Base-by-base conservation (phyloP, 1,139 yeast species). In the Candida dubliniensis region DNA sequence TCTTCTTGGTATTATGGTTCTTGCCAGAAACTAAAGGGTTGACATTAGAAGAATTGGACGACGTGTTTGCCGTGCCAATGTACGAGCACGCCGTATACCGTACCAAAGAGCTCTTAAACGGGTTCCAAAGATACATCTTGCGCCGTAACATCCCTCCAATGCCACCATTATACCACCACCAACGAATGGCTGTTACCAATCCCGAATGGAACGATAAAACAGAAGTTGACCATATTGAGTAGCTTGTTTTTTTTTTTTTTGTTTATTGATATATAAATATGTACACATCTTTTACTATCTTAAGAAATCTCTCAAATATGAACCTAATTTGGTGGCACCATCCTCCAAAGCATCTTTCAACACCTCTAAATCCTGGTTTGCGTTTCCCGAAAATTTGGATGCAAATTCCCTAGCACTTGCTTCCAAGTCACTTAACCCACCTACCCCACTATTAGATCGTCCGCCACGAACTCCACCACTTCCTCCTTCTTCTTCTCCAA, bases 261-360 rank as follows among this genome's bases (percentile, higher is more conserved):
- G 12, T 34, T 24, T 34, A 10, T 15, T 34, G 24, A 11, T 25
- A 35, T 35, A 7, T 12, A 23, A 3, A 24, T 35, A 35, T 27
- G 26, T 27, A 35, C 4, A 35, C 15, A 13, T 4, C 18, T 10
- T 8, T 10, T 10, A 26, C 31, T 30, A 30, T 58, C 88, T 74
- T 59, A 90, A 70, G 61, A 87, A 88, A 61, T 90, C 96, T 58
- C 97, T 80, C 69, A 91, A 74, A 61, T 85, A 82, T 33, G 84
- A 85, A 31, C 95, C 90, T 47, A 91, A 74, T 66, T 86, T 89
- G 58, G 84, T 85, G 24, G 97, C 97, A 48, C 98, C 98, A 54
- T 83, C 90, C 64, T 91, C 98, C 53, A 93, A 76, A n/a, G 91
- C 96, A 64, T 88, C 96, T 67, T 87, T 90, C 59, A 93, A 71